Base-by-base conservation (phyloP, 2,329 filamentous ascomycete species). In the Botrytis tulipae region DNA sequence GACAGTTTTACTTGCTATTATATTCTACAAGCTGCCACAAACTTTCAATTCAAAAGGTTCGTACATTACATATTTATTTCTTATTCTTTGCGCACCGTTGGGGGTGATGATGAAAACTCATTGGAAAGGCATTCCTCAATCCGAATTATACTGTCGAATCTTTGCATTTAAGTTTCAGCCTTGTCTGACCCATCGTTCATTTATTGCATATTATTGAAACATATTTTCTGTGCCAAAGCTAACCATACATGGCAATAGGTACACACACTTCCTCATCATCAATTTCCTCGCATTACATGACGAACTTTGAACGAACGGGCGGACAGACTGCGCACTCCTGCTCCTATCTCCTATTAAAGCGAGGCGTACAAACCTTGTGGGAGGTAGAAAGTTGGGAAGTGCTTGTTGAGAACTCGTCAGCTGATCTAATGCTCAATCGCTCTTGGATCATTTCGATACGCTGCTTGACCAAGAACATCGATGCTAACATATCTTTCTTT, bases 251-350 rank as follows among this genome's bases (percentile, higher is more conserved):
- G 37, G 73, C 22, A 59, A 69, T 51, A 82, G 82, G 82, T 83
- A 82, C 73, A 77, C 77, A 77, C 67, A 57, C 46, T 37, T 71
- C 46, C 57, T 32, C 68, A 29, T 68, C 51, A 57, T 35, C 48
- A 57, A 62, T 46, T 63, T 44, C n/a, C 48, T 60, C 76, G 76
- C 77, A 78, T 77, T 77, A 76, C 73, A 83, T 83, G 82, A 84
- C 78, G 82, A 84, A 84, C 79, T 81, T 83, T 84, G 82, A 84
- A 83, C 82, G 82, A 83, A 83, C 82, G 82, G 82, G 82, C 82
- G 82, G 82, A 83, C 82, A 84, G 81, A 83, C 81, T 82, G 77
- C 77, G 79, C 79, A 81, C 78, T 79, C 80, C 78, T 77, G 75
- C 79, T 76, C 77, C 80, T 81, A 75, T 76, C n/a, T 77, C 76